A percentile compares a stretch with the other conserved stretches of the same genome.
phyloP scores from a whole-genome alignment of 2,329 filamentous ascomycete genomes.

The Colletotrichum sp. region DNA sequence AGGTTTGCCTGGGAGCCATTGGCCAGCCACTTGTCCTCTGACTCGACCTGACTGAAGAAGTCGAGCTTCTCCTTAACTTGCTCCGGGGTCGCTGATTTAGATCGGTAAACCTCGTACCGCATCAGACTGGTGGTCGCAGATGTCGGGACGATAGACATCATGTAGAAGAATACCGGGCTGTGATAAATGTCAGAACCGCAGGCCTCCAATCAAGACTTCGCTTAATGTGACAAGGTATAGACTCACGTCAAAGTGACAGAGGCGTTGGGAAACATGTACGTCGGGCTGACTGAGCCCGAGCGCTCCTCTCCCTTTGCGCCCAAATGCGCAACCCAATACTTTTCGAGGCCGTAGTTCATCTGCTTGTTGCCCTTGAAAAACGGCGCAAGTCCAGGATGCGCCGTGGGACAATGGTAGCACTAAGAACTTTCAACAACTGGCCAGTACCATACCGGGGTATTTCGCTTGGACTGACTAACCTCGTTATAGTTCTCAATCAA shows the following conservation, averaged over 20 bases:
- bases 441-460: background rate
- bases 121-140: slow-evolving; percentile 43
- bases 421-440: accelerated
- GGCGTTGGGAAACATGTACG: slow-evolving; percentile 44
- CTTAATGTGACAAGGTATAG: background rate
- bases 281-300: slow-evolving; percentile 33
- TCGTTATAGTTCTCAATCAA: slow-evolving; percentile 53
- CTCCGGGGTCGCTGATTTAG: slow-evolving; percentile 51
- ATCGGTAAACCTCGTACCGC: slow-evolving; percentile 57
- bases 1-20: slow-evolving; percentile 53
- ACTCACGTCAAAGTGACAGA: slow-evolving; percentile 46
- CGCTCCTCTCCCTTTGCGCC: slow-evolving; percentile 21
- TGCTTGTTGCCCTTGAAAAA: background rate
- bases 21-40: slow-evolving; percentile 56
- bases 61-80: slow-evolving; percentile 43
- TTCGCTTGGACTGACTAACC: slow-evolving; percentile 27
- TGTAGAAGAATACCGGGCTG: background rate
- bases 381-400: background rate
- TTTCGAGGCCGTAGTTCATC: slow-evolving; percentile 36
- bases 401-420: background rate
- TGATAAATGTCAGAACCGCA: background rate
- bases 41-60: slow-evolving; percentile 56
- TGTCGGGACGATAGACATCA: background rate
- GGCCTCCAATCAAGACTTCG: accelerated
- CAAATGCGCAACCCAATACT: background rate